Evolutionary conservation across 176 grass and related monocot species (phyloP).

Genomic region (Tuctoria greenei): DNA sequence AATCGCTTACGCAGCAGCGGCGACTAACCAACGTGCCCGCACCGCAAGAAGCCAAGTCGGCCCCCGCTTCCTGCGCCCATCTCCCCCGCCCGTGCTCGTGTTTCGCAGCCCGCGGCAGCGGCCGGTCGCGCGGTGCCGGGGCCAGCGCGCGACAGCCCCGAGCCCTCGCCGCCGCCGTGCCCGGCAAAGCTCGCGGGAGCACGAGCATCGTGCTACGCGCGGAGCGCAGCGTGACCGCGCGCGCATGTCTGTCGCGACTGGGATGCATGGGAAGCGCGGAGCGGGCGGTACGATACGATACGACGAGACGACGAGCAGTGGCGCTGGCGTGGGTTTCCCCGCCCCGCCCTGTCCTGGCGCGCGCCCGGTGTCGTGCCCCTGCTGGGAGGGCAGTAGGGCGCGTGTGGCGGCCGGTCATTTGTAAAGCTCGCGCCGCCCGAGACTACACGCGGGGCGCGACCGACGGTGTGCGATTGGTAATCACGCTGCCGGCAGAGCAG

Average conservation of each 20-base stretch:
- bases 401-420: constrained; percentile 42
- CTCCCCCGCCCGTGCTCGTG: background rate
- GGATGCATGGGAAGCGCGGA: too few species aligned
- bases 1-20: background rate
- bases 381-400: constrained; percentile 15
- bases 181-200: constrained; percentile 45
- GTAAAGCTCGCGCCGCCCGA: background rate
- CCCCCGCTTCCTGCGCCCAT: background rate
- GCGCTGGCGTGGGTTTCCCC: constrained; percentile 9
- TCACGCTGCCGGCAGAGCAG: constrained; percentile 12
- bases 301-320: too few species aligned
- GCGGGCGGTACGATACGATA: background rate
- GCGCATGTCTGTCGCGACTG: background rate
- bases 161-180: constrained; percentile 19
- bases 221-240: background rate
- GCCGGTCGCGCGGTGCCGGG: constrained; percentile 23
- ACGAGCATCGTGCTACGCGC: constrained; percentile 46
- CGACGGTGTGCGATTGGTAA: constrained; percentile 20
- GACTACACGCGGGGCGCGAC: constrained; percentile 44
- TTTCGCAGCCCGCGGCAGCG: background rate
- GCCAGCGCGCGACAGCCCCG: constrained; percentile 5
- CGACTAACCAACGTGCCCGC: constrained; percentile 30
- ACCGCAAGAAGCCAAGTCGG: constrained; percentile 12
- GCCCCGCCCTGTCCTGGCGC: background rate
- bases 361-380: constrained; percentile 36